Evolutionary conservation across 257 asterid species (phyloP).

Genomic region (Solanum bukasovii): DNA sequence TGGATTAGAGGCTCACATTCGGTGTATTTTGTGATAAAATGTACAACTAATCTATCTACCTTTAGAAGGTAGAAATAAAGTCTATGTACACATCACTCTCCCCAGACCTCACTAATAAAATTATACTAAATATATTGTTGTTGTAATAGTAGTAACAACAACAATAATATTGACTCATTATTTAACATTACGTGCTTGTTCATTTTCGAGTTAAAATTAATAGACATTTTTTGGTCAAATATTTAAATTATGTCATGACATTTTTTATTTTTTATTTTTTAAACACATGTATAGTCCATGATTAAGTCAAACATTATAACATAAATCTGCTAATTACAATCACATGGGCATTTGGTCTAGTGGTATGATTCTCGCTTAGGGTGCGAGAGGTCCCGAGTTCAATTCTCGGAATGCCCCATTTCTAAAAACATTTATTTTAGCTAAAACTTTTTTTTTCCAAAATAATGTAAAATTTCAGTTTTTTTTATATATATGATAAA

Average conservation of each 20-base stretch:
- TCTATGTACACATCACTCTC: not conserved
- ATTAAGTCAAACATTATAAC: too few relatives aligned
- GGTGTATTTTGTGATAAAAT: not conserved
- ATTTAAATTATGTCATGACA: too few relatives aligned
- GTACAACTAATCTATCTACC: not conserved
- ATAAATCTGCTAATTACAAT: not conserved
- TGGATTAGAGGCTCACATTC: not conserved
- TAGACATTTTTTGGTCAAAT: too few relatives aligned
- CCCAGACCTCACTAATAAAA: rapidly evolving
- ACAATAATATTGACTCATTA: not conserved
- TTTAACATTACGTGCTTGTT: not conserved
- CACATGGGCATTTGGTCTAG: slow-evolving; percentile 63
- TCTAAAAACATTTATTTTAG: too few relatives aligned
- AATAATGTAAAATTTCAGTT: not conserved
- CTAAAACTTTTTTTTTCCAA: too few relatives aligned
- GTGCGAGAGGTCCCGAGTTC: slow-evolving; percentile 91
- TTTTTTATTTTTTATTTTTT: too few relatives aligned
- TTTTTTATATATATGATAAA: not conserved
- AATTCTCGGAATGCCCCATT: slow-evolving; percentile 71
- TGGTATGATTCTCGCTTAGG: slow-evolving; percentile 79
- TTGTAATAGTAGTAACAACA: too few relatives aligned
- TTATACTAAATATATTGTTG: too few relatives aligned
- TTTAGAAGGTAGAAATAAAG: not conserved
- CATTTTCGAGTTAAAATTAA: too few relatives aligned
- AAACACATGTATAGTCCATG: not conserved